Evolutionary conservation across 768 basidiomycete species (phyloP).

Genomic region (Fomitopsis serialis): DNA sequence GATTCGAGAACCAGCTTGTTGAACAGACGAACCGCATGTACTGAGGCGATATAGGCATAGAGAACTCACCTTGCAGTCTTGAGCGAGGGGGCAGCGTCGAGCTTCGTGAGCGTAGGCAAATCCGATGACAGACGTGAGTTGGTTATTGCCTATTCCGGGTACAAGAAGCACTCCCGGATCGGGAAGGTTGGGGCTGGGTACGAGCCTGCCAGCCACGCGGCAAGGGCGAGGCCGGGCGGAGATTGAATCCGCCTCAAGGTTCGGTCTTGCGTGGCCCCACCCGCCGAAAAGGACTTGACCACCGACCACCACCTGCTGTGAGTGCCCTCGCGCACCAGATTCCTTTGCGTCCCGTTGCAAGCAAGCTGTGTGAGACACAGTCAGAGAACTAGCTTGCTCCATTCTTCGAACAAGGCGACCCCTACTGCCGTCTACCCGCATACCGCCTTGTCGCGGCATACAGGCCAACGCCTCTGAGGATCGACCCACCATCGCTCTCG

Average conservation of each 20-base stretch:
- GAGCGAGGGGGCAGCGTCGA: conserved; percentile 23
- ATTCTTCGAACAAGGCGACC: conserved; percentile 1
- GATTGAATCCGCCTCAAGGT: conserved; percentile 23
- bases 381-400: conserved; percentile 8
- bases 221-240: conserved; percentile 19
- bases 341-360: conserved; percentile 4
- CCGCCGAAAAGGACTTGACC: conserved; percentile 31
- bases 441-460: too few species aligned
- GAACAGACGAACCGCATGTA: background rate
- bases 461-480: background rate
- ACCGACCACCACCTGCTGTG: conserved; percentile 40
- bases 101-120: conserved; percentile 1
- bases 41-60: conserved; percentile 4
- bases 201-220: background rate
- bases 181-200: conserved; percentile 1
- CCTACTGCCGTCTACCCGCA: background rate
- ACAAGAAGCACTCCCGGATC: conserved; percentile 5
- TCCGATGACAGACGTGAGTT: conserved; percentile 7
- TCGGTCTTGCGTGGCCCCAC: conserved; percentile 10
- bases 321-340: conserved; percentile 10
- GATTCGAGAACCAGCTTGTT: background rate
- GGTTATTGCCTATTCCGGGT: conserved; percentile 10
- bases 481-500: background rate
- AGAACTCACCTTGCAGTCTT: conserved; percentile 28
- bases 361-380: conserved; percentile 22